A percentile compares a stretch with the other conserved stretches of the same genome.
Conservation (phyloP, 78 protist species). For the Thecamonas trahens region DNA sequence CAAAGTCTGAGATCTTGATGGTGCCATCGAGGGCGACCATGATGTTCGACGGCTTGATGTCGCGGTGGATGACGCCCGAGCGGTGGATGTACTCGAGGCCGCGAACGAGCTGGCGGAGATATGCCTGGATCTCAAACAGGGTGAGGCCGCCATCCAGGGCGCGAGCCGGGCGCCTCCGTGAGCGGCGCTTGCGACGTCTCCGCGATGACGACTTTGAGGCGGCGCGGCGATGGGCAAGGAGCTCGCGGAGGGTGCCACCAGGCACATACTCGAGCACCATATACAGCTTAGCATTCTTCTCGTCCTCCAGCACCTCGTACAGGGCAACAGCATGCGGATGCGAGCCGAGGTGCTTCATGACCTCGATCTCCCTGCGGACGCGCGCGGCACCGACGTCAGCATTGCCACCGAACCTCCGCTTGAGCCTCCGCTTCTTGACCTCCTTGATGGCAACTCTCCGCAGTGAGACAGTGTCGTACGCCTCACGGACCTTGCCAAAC, state of each 20-base stretch:
- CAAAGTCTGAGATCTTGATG: constrained; percentile 70
- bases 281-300: constrained; percentile 28
- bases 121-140: neutral
- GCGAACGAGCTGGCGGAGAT: constrained; percentile 18
- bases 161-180: constrained; percentile 6
- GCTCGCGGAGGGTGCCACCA: constrained; percentile 16
- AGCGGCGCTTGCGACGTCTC: neutral
- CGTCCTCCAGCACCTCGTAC: neutral
- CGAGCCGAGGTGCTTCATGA: constrained; percentile 2
- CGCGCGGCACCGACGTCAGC: too few relatives aligned
- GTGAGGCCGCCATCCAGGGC: neutral
- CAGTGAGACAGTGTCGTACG: constrained; percentile 14
- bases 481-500: constrained; percentile 47
- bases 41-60: constrained; percentile 71
- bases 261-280: constrained; percentile 25
- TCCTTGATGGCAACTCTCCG: constrained; percentile 8
- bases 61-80: constrained; percentile 60
- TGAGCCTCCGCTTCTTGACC: neutral
- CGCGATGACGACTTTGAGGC: neutral
- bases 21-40: constrained; percentile 26
- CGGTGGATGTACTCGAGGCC: constrained; percentile 59
- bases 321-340: constrained; percentile 11
- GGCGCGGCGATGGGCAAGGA: neutral
- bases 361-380: constrained; percentile 24
- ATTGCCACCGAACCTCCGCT: too few relatives aligned